These are phyloP conservation scores for Salisapilia sapeloensis DNA, from an alignment of 352 stramenopile genomes.

Conservation along the genomic window DNA sequence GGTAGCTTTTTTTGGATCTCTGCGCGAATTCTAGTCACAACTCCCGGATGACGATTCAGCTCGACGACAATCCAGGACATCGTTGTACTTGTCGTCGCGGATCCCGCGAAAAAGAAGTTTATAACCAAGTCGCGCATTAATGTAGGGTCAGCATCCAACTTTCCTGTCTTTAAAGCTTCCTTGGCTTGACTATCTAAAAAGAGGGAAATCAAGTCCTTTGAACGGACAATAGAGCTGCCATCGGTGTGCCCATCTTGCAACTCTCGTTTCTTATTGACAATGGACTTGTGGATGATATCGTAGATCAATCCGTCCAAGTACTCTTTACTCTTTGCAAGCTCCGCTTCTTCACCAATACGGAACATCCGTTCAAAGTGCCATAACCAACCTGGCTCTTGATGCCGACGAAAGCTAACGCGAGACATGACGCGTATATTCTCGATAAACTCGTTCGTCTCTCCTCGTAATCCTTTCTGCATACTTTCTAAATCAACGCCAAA, in stretches of 20 bases:
- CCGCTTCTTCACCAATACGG: constrained; percentile 12
- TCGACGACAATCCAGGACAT: constrained; percentile 41
- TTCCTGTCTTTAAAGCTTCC: constrained; percentile 4
- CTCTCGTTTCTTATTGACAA: constrained; percentile 8
- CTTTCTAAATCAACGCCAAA: constrained; percentile 46
- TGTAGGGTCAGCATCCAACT: too few relatives aligned
- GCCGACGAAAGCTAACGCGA: constrained; percentile 13
- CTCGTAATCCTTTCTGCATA: constrained; percentile 10
- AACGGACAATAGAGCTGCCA: too few relatives aligned
- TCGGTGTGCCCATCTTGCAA: too few relatives aligned
- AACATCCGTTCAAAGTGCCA: constrained; percentile 28
- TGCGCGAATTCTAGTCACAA: constrained; percentile 12
- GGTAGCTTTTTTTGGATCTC: constrained; percentile 11
- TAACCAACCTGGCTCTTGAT: constrained; percentile 21
- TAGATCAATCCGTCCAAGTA: constrained; percentile 15
- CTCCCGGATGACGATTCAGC: constrained; percentile 20
- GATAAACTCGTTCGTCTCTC: constrained; percentile 16
- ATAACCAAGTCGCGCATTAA: constrained; percentile 23
- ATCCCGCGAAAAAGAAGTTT: constrained; percentile 21
- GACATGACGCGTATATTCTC: constrained; percentile 22
- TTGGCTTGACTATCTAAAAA: constrained; percentile 2
- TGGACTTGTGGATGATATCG: constrained; percentile 13
- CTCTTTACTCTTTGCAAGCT: constrained; percentile 12
- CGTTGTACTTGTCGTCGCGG: constrained; percentile 33
- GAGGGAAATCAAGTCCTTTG: constrained; percentile 4